Evolutionary conservation across 1,139 yeast species (phyloP).

Genomic region (Candida dubliniensis): DNA sequence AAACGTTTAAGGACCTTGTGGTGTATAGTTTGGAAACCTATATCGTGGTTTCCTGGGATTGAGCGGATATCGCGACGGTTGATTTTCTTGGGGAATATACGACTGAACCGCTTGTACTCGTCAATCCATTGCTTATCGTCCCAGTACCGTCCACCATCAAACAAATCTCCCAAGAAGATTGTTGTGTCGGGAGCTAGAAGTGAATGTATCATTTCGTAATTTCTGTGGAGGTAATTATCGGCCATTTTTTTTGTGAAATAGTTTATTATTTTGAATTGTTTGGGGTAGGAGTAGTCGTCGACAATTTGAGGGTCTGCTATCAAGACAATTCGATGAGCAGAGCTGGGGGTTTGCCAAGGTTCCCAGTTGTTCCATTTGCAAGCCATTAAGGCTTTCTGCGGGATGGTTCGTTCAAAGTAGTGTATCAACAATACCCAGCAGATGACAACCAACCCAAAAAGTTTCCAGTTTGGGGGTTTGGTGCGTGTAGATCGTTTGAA

Average conservation of each 20-base stretch:
- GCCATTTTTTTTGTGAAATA: slow-evolving; percentile 49
- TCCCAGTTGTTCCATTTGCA: slow-evolving; percentile 72
- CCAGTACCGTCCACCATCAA: slow-evolving; percentile 97
- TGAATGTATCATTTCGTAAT: slow-evolving; percentile 63
- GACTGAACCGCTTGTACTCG: slow-evolving; percentile 70
- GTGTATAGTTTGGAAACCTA: slow-evolving; percentile 78
- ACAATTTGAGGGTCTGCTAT: slow-evolving; percentile 93
- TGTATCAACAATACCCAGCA: slow-evolving; percentile 53
- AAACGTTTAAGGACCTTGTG: slow-evolving; percentile 61
- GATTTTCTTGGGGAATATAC: slow-evolving; percentile 55
- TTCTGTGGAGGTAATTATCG: slow-evolving; percentile 79
- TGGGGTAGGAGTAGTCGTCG: slow-evolving; percentile 73
- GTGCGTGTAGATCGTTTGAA: not conserved
- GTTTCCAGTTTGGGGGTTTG: not conserved
- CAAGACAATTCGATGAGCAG: slow-evolving; percentile 64
- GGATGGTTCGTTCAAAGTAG: slow-evolving; percentile 62
- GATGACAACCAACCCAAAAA: not conserved
- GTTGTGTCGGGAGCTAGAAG: slow-evolving; percentile 71
- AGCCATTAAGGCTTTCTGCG: slow-evolving; percentile 41
- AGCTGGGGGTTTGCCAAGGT: slow-evolving; percentile 51
- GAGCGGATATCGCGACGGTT: slow-evolving; percentile 54
- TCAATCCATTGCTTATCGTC: slow-evolving; percentile 55
- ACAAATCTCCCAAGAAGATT: slow-evolving; percentile 83
- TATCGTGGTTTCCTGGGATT: slow-evolving; percentile 94
- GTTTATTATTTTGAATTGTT: slow-evolving; percentile 47